Evolutionary conservation across 345 rosid genomes (phyloP).

Genomic region (Eucalyptus pumila): DNA sequence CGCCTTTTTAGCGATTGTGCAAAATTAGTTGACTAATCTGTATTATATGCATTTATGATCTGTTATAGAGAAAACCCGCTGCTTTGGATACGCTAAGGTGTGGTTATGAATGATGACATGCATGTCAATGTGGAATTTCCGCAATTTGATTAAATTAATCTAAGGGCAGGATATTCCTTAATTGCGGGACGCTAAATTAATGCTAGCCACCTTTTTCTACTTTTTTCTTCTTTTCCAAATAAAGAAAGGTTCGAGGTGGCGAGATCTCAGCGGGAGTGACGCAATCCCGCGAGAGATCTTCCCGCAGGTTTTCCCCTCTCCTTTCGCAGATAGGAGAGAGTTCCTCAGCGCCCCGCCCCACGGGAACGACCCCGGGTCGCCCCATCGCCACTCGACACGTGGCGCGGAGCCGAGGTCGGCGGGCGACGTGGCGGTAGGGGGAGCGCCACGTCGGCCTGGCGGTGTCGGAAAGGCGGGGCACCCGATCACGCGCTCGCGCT

Average conservation of each 20-base stretch:
- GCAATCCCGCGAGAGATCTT: neutral
- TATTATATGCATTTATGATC: neutral
- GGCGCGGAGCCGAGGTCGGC: neutral
- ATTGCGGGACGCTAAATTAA: neutral
- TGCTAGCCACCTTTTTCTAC: neutral
- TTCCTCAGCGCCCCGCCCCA: neutral
- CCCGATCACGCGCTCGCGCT: neutral
- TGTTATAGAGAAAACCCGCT: neutral
- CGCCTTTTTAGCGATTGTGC: rapidly evolving
- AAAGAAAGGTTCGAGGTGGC: neutral
- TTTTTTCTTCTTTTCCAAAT: neutral
- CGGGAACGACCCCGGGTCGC: neutral
- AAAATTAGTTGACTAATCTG: neutral
- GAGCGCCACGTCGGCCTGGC: neutral
- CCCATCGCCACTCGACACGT: neutral
- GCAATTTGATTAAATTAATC: neutral
- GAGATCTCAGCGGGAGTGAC: neutral
- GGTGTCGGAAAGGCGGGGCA: neutral
- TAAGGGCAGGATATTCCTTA: neutral
- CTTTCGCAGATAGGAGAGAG: neutral
- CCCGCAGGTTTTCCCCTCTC: neutral
- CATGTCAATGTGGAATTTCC: neutral
- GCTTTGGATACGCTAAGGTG: neutral
- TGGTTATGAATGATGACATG: neutral
- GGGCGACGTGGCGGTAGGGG: neutral